Evolutionary conservation across 352 stramenopile genomes (phyloP), one percentile per base, ranked within the genome.

Genomic region (Globisporangium spiculum): DNA sequence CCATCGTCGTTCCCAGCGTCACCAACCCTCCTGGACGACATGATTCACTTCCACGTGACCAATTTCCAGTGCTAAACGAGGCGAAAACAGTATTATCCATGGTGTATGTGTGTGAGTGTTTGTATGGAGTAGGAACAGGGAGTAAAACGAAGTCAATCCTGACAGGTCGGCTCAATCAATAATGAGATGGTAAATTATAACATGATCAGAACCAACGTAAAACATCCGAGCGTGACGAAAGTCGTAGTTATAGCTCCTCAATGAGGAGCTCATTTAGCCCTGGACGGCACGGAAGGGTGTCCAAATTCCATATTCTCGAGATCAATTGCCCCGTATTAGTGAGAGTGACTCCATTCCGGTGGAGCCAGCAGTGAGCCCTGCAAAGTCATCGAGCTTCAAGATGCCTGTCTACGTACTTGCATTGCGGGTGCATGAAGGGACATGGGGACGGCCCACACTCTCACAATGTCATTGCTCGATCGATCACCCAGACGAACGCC

Each of bases 31-130:
- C 64, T 84, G 18, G 77, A 84, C 68, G 77, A 84, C 56, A 79
- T 84, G 60, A 75, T 84, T 67, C 76, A 76, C 65, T 84, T 82
- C 61, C 77, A 84, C 27, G 77, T 84, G 60, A 61, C 75, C 10
- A 72, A 80, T 61, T 62, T 81, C 41, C 54, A 72, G 30, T 81
- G 71, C 59, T 71, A 44, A 67, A 26, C 7, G 52, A n/a, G 24
- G 41, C 2, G 52, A 38, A 34, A n/a, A 4, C 8, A 22, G 22
- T 5, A 7, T 10, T 18, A 59, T 38, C n/a, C 18, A 6, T 58
- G 41, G 41, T 26, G 10, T 20, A 70, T 59, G 24, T 30, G 67
- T 58, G 52, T 32, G 27, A 32, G 27, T 32, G 27, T 32, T 32
- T 32, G 3, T 58, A 18, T 60, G 32, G 24, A 60, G 32, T 60